Evolutionary conservation across 2,329 filamentous ascomycete genomes (phyloP).

Genomic region (Calonectria pseudoturangicola): DNA sequence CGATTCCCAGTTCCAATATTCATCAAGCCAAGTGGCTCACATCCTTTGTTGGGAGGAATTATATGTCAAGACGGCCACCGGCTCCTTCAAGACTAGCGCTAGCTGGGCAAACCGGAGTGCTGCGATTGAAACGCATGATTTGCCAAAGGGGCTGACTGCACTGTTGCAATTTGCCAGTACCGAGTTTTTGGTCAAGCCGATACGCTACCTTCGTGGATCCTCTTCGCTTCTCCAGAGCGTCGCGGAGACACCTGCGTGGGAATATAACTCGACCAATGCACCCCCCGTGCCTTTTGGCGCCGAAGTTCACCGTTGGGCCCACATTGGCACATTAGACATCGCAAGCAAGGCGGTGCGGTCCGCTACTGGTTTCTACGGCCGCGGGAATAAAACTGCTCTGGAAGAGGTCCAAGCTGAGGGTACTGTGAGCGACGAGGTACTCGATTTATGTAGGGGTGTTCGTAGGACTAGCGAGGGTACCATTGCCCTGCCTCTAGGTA

Average conservation of each 20-base stretch:
- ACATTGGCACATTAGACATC: constrained; percentile 1
- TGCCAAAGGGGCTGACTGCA: background rate
- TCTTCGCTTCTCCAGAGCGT: constrained; percentile 6
- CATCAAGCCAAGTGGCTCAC: background rate
- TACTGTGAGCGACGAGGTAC: constrained; percentile 8
- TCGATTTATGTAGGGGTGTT: background rate
- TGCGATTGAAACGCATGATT: background rate
- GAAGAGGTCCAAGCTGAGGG: background rate
- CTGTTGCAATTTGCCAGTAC: background rate
- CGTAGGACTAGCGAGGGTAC: background rate
- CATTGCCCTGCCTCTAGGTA: background rate
- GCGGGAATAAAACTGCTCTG: constrained; percentile 2
- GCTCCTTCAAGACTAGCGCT: constrained; percentile 11
- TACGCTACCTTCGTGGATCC: constrained; percentile 9
- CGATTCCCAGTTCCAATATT: background rate
- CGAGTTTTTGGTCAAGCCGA: constrained; percentile 5
- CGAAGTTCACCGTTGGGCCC: constrained; percentile 12
- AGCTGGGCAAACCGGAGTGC: constrained; percentile 9
- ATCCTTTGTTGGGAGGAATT: constrained; percentile 18
- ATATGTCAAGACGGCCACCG: background rate
- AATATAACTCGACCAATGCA: constrained; percentile 6
- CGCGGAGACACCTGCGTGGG: background rate
- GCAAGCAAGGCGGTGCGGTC: constrained; percentile 2
- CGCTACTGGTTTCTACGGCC: constrained; percentile 2
- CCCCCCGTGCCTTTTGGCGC: constrained; percentile 13